Percentiles rank a stretch among this genome's conserved stretches.
phyloP scores from a whole-genome alignment of 805 yeast species.

The Hanseniaspora lachancei region DNA sequence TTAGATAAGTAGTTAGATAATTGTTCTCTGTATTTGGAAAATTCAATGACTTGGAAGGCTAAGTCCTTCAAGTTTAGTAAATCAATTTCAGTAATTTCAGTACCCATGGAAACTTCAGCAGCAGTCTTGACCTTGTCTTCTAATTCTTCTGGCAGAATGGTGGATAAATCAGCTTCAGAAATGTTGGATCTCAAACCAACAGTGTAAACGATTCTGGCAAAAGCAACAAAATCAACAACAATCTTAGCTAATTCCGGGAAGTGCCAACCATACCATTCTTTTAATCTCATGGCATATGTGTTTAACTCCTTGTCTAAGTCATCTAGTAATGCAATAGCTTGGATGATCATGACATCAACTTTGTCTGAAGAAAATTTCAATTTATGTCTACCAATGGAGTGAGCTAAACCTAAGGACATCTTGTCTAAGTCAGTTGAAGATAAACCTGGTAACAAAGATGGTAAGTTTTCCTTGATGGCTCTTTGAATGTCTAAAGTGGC shows the following conservation, averaged over 20 bases:
- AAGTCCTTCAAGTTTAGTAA: conserved; percentile 74
- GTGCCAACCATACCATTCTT: conserved; percentile 99
- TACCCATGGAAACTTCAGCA: conserved; percentile 99
- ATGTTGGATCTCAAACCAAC: conserved; percentile 94
- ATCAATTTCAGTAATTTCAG: conserved; percentile 89
- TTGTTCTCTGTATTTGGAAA: conserved; percentile 93
- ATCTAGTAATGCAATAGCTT: conserved; percentile 92
- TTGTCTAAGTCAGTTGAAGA: conserved; percentile 71
- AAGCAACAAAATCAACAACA: conserved; percentile 89
- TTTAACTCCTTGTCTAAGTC: conserved; percentile 95
- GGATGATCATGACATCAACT: conserved; percentile 98
- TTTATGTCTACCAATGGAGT: conserved; percentile 96
- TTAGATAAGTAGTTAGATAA: conserved; percentile 78
- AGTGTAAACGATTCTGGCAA: conserved; percentile 80
- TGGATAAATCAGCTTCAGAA: conserved; percentile 76
- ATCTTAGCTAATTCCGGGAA: conserved; percentile 98
- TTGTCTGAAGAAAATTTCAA: conserved; percentile 95
- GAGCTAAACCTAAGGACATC: conserved; percentile 97
- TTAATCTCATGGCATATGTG: conserved; percentile 97
- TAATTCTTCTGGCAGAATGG: conserved; percentile 80
- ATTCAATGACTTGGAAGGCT: conserved; percentile 93
- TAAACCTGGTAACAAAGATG: conserved; percentile 88
- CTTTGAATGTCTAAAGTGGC: conserved; percentile 89
- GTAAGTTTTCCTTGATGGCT: conserved; percentile 87
- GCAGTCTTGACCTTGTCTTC: conserved; percentile 89